Conservation (phyloP, 176 grass and related monocot species). For the Triticum monococcum region DNA sequence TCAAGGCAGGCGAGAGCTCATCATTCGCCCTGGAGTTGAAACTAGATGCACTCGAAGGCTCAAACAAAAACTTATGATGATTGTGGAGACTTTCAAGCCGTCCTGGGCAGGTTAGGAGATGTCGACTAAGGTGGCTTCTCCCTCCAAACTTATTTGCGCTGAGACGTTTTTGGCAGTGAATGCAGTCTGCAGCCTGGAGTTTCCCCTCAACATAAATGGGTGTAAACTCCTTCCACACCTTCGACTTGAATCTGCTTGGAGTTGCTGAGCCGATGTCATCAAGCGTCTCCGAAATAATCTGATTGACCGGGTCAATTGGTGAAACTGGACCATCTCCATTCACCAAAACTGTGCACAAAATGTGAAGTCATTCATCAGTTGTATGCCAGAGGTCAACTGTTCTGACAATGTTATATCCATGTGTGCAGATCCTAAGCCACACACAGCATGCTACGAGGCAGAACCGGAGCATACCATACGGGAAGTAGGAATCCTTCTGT, state of each 20-base stretch:
- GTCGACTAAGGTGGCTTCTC: slow-evolving; percentile 57
- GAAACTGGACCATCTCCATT: slow-evolving; percentile 25
- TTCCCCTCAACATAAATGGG: slow-evolving; percentile 45
- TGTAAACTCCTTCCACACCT: slow-evolving; percentile 56
- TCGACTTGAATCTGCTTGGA: slow-evolving; percentile 56
- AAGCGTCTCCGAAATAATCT: slow-evolving; percentile 26
- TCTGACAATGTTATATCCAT: background rate
- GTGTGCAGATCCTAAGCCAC: slow-evolving; percentile 8
- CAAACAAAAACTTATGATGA: slow-evolving; percentile 17
- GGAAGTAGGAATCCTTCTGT: slow-evolving; percentile 50
- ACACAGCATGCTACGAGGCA: background rate
- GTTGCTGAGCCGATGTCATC: slow-evolving; percentile 20
- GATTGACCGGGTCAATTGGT: slow-evolving; percentile 23
- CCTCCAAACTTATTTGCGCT: slow-evolving; percentile 57
- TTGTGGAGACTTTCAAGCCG: slow-evolving; percentile 11
- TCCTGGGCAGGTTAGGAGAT: slow-evolving; percentile 49
- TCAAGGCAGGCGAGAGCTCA: slow-evolving; percentile 54
- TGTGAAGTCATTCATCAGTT: background rate
- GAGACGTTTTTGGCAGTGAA: slow-evolving; percentile 51
- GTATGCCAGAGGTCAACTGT: background rate
- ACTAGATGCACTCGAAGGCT: slow-evolving; percentile 25
- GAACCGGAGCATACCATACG: slow-evolving; percentile 28
- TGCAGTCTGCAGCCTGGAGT: slow-evolving; percentile 47
- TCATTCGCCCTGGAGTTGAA: slow-evolving; percentile 32
- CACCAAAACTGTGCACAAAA: slow-evolving; percentile 32